Evolutionary conservation across 2,329 filamentous ascomycete genomes (phyloP).

Genomic region (Didymella sp.): DNA sequence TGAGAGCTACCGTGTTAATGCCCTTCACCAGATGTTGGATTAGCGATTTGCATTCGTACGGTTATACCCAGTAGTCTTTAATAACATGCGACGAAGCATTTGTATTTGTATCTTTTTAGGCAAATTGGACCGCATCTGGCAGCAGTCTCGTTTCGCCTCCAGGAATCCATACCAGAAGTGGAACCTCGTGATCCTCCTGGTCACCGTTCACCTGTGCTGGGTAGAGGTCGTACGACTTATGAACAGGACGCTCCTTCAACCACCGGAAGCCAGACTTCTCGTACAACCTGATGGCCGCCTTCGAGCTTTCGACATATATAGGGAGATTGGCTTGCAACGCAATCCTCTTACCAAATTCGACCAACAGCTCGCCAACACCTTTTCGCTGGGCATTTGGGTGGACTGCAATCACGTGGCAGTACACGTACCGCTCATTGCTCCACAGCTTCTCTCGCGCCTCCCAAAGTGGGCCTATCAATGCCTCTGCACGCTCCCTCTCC

Average conservation of each 20-base stretch:
- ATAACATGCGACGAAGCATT: neutral
- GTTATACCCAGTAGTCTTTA: conserved; percentile 2
- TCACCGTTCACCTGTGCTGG: conserved; percentile 26
- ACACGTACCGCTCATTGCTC: conserved; percentile 31
- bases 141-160: conserved; percentile 16
- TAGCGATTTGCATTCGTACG: conserved; percentile 14
- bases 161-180: conserved; percentile 30
- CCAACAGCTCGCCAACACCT: conserved; percentile 53
- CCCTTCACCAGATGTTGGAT: conserved; percentile 57
- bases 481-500: conserved; percentile 54
- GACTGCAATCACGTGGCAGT: conserved; percentile 55
- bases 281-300: conserved; percentile 54
- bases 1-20: conserved; percentile 59
- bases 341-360: conserved; percentile 49
- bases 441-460: conserved; percentile 31
- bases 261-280: conserved; percentile 56
- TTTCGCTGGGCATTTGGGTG: conserved; percentile 54
- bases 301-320: conserved; percentile 58
- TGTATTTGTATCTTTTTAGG: neutral
- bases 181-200: conserved; percentile 19
- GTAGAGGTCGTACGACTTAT: conserved; percentile 48
- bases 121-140: conserved; percentile 26
- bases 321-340: conserved; percentile 51
- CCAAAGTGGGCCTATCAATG: conserved; percentile 51
- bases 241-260: conserved; percentile 51